These are phyloP conservation scores for Clarireedia sp. DNA, from an alignment of 2,329 filamentous ascomycete species.

Conservation along the genomic window DNA sequence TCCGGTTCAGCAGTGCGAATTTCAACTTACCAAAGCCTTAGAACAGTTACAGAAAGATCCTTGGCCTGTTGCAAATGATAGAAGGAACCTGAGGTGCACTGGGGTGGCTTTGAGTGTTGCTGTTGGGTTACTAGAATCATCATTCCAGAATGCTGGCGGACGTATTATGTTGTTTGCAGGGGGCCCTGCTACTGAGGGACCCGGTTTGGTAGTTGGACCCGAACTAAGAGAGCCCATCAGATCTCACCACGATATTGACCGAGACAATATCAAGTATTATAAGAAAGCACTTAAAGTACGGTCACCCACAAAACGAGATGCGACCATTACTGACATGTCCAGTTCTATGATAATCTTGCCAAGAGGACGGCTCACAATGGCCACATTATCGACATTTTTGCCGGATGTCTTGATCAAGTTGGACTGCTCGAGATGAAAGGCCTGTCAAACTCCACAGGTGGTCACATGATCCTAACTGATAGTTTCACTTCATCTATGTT, in stretches of 20 bases:
- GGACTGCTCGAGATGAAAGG: conserved; percentile 98
- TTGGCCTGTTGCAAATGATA: conserved; percentile 93
- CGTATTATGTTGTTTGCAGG: conserved; percentile 97
- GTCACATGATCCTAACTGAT: conserved; percentile 96
- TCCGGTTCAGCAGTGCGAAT: conserved; percentile 91
- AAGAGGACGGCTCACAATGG: conserved; percentile 95
- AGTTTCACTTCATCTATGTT: conserved; percentile 99
- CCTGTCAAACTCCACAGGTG: conserved; percentile 88
- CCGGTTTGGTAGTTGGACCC: conserved; percentile 91
- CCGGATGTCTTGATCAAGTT: conserved; percentile 93
- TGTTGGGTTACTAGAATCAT: conserved; percentile 83
- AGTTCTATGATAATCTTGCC: conserved; percentile 92
- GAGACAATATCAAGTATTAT: conserved; percentile 98
- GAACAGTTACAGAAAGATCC: conserved; percentile 95
- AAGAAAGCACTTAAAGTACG: conserved; percentile 93
- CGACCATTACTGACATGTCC: conserved; percentile 9
- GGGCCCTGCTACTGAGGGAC: conserved; percentile 89
- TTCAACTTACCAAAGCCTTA: conserved; percentile 91
- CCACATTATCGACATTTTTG: conserved; percentile 96
- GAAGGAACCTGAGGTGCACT: conserved; percentile 82
- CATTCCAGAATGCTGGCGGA: conserved; percentile 90
- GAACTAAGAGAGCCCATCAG: conserved; percentile 94
- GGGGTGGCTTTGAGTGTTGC: conserved; percentile 95
- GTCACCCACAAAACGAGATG: background rate
- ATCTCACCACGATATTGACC: conserved; percentile 97